These are phyloP conservation scores for Boletus tomentosulus DNA, from an alignment of 768 basidiomycete species.

Conservation along the genomic window DNA sequence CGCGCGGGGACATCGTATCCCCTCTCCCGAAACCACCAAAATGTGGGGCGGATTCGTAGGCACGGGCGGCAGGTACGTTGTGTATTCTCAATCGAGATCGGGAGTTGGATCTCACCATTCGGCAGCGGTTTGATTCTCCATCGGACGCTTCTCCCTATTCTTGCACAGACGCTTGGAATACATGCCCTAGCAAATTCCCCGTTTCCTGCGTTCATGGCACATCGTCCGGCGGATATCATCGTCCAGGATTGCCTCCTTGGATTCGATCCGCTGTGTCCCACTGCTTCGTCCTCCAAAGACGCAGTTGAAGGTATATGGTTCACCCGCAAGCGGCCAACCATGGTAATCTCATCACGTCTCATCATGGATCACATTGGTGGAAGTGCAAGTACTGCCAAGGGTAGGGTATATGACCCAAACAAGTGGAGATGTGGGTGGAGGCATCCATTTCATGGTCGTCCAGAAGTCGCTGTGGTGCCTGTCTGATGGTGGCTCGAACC, in stretches of 20 bases:
- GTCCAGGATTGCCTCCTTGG: conserved; percentile 43
- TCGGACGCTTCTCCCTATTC: conserved; percentile 32
- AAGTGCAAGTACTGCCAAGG: conserved; percentile 31
- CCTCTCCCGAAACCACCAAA: conserved; percentile 12
- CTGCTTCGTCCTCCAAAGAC: conserved; percentile 8
- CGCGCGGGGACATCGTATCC: conserved; percentile 14
- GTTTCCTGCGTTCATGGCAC: conserved; percentile 25
- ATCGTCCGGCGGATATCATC: conserved; percentile 36
- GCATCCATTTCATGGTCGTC: conserved; percentile 40
- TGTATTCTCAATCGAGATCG: background rate
- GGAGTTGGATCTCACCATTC: background rate
- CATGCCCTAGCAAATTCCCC: conserved; percentile 29
- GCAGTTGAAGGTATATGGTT: conserved; percentile 4
- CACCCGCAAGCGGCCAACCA: conserved; percentile 14
- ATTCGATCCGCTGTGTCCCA: conserved; percentile 35
- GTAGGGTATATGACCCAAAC: conserved; percentile 28
- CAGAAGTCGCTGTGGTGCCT: conserved; percentile 35
- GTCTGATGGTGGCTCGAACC: conserved; percentile 4
- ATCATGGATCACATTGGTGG: conserved; percentile 43
- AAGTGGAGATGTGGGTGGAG: conserved; percentile 45
- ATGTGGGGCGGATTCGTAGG: conserved; percentile 38
- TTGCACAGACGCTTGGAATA: conserved; percentile 29
- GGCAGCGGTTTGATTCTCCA: conserved; percentile 41
- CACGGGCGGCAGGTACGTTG: conserved; percentile 38
- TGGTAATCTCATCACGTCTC: conserved; percentile 40